phyloP scores from a whole-genome alignment of 306 rosid species.

The Lablab purpureus region DNA sequence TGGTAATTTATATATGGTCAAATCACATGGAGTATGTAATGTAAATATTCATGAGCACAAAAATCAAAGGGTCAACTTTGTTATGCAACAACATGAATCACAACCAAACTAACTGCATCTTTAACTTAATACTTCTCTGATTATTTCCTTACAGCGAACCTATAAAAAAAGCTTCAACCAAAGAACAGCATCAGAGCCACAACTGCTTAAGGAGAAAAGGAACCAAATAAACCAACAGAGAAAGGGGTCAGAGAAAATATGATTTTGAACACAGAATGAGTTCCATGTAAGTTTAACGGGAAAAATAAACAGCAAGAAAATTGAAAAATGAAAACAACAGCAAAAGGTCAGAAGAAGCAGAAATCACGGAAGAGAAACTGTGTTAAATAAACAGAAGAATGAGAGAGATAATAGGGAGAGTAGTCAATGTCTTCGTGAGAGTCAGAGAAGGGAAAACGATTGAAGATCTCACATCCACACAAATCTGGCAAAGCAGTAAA shows the following conservation, averaged over 20 bases:
- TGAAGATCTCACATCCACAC: constrained; percentile 60
- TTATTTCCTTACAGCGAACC: constrained; percentile 22
- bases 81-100: neutral
- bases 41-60: neutral
- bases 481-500: constrained; percentile 62
- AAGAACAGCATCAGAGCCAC: constrained; percentile 19
- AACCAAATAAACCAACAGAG: neutral
- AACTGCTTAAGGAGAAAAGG: neutral
- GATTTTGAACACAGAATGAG: neutral
- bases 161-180: constrained; percentile 40
- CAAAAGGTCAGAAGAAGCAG: constrained; percentile 48
- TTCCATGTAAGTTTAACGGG: neutral
- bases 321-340: neutral
- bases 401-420: constrained; percentile 41
- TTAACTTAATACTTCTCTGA: constrained; percentile 24
- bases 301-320: neutral
- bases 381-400: neutral
- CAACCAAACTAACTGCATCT: constrained; percentile 1
- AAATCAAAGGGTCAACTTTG: neutral
- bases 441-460: constrained; percentile 73
- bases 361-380: constrained; percentile 59
- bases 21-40: constrained; percentile 10
- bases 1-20: neutral
- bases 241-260: neutral
- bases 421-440: constrained; percentile 81